Percentiles rank a stretch among this genome's conserved stretches.
These are phyloP conservation scores for Dissophora globulifera DNA, from an alignment of 192 early-diverging fungal genomes.

Conservation along the genomic window DNA sequence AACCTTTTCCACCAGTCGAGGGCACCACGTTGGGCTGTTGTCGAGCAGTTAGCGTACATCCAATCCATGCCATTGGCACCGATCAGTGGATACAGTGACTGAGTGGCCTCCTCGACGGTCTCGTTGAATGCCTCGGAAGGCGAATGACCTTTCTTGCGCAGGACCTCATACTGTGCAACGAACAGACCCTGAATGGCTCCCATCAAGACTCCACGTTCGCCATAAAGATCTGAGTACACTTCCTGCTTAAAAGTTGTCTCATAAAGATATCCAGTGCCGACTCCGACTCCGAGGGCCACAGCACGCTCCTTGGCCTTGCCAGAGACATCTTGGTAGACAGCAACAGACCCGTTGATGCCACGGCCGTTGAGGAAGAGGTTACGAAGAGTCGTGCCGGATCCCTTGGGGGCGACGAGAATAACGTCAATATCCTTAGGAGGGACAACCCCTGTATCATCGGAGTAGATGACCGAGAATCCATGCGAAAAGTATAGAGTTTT, in stretches of 20 bases:
- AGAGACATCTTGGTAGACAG: slow-evolving; percentile 93
- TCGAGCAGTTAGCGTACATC: slow-evolving; percentile 98
- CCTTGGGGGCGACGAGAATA: slow-evolving; percentile 96
- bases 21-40: slow-evolving; percentile 95
- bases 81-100: slow-evolving; percentile 96
- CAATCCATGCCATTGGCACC: slow-evolving; percentile 95
- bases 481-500: slow-evolving; percentile 99
- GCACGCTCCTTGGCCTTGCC: slow-evolving; percentile 95
- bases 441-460: slow-evolving; percentile 89
- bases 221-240: slow-evolving; percentile 94
- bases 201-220: slow-evolving; percentile 98
- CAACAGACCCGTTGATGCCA: slow-evolving; percentile 97
- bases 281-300: slow-evolving; percentile 89
- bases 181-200: slow-evolving; percentile 98
- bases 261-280: slow-evolving; percentile 97
- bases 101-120: slow-evolving; percentile 98
- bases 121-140: slow-evolving; percentile 99
- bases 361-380: slow-evolving; percentile 96
- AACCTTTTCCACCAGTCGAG: slow-evolving; percentile 97
- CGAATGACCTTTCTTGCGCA: slow-evolving; percentile 91
- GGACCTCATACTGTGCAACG: slow-evolving; percentile 96
- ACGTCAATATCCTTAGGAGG: slow-evolving; percentile 95
- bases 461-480: slow-evolving; percentile 95
- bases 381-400: slow-evolving; percentile 93
- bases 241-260: slow-evolving; percentile 98